These are phyloP conservation scores for Vaccinium vitisidaea DNA, from an alignment of 148 eudicot species.

Conservation along the genomic window DNA sequence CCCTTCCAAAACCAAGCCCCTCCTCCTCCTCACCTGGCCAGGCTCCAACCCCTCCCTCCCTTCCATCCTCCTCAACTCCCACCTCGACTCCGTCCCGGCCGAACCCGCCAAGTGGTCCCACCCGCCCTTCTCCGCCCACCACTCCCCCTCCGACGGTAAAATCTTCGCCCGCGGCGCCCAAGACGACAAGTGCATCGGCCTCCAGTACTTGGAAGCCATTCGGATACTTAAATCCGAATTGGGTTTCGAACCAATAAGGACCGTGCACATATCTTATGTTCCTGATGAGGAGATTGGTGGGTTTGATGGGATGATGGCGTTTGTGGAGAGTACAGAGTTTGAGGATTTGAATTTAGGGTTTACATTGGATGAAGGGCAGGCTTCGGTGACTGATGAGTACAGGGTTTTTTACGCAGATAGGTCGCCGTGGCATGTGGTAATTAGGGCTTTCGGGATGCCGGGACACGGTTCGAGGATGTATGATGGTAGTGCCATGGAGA, in stretches of 20 bases:
- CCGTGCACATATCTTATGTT: conserved; percentile 60
- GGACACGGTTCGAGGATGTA: conserved; percentile 84
- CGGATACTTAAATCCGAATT: conserved; percentile 30
- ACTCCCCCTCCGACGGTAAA: conserved; percentile 49
- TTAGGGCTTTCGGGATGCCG: conserved; percentile 61
- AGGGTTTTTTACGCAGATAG: conserved; percentile 85
- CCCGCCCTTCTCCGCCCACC: conserved; percentile 61
- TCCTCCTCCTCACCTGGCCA: conserved; percentile 68
- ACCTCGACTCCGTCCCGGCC: conserved; percentile 91
- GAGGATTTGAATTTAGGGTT: conserved; percentile 63
- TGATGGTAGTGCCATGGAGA: conserved; percentile 76
- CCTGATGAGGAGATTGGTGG: conserved; percentile 94
- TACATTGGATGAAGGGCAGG: conserved; percentile 85
- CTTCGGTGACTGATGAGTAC: conserved; percentile 58
- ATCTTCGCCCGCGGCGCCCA: conserved; percentile 86
- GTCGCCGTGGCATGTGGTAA: conserved; percentile 71
- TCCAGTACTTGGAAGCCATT: conserved; percentile 81
- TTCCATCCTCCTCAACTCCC: conserved; percentile 86
- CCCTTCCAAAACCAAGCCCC: conserved; percentile 53
- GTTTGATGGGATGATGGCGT: conserved; percentile 56
- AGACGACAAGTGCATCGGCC: conserved; percentile 80
- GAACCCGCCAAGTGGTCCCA: conserved; percentile 71
- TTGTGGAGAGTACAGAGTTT: conserved; percentile 54
- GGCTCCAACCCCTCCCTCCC: conserved; percentile 72
- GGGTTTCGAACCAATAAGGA: conserved; percentile 39